These are phyloP conservation scores for Aspergillus ellipticus DNA, from an alignment of 495 filamentous ascomycete species.

Conservation along the genomic window DNA sequence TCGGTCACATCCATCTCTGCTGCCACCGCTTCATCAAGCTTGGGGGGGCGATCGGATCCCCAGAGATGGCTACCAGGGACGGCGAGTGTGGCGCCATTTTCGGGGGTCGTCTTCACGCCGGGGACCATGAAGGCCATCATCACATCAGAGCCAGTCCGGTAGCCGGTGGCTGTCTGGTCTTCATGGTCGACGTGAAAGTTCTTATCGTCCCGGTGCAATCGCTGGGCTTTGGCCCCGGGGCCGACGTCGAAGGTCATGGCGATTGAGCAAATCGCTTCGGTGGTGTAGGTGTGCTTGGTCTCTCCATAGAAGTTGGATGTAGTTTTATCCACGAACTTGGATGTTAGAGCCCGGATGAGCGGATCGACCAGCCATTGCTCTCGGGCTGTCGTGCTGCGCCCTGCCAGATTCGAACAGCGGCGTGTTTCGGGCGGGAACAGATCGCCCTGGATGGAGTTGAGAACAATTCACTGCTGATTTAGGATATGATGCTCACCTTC, in stretches of 20 bases:
- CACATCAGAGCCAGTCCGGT: slow-evolving; percentile 12
- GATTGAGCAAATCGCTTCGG: slow-evolving; percentile 16
- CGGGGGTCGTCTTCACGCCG: slow-evolving; percentile 26
- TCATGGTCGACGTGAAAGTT: slow-evolving; percentile 17
- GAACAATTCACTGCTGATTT: too few relatives aligned
- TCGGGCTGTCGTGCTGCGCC: slow-evolving; percentile 17
- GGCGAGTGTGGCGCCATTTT: slow-evolving; percentile 30
- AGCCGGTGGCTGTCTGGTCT: slow-evolving; percentile 11
- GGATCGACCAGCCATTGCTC: slow-evolving; percentile 19
- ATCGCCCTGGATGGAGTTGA: slow-evolving; percentile 9
- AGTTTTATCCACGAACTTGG: slow-evolving; percentile 18
- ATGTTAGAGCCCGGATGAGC: slow-evolving; percentile 14
- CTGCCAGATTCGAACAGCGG: slow-evolving; percentile 17
- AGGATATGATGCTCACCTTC: too few relatives aligned
- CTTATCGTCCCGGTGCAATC: slow-evolving; percentile 17
- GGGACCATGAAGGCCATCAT: slow-evolving; percentile 28
- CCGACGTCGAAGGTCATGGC: slow-evolving; percentile 19
- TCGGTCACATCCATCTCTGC: slow-evolving; percentile 19
- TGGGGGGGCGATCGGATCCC: slow-evolving; percentile 15
- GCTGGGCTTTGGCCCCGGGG: slow-evolving; percentile 15
- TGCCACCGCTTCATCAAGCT: slow-evolving; percentile 7
- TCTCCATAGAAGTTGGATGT: slow-evolving; percentile 19
- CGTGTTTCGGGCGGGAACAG: slow-evolving; percentile 23
- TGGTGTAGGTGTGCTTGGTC: slow-evolving; percentile 18
- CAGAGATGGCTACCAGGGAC: slow-evolving; percentile 20